Evolutionary conservation across 2,329 filamentous ascomycete species (phyloP), one percentile per base, ranked within the genome.

Genomic region (Fusarium sp.): DNA sequence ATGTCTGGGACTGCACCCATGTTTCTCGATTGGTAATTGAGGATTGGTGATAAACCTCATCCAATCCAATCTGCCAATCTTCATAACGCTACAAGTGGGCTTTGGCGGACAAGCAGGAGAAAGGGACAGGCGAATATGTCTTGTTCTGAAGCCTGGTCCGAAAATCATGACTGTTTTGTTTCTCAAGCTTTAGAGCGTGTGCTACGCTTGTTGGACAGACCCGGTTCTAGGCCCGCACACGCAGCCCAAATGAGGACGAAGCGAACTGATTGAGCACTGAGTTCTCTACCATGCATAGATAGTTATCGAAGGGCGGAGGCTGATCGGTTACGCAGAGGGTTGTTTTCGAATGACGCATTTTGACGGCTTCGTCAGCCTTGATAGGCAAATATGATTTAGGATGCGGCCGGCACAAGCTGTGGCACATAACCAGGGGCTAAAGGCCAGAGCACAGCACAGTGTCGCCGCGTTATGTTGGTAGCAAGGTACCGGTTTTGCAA

Each of bases 311-410:
- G 34, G 34, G 24, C 34, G 22, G 49, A 55, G 56, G 59, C 20
- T 42, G 54, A 62, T 69, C 34, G 42, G 58, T 42, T 40, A 40
- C 6, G 43, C 32, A 65, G 18, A 70, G 50, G 30, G 7, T 24
- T 44, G 50, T 66, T 55, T 45, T 25, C 53, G 51, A 20, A 66
- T 68, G 62, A 68, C 51, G 56, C 54, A 50, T 57, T 51, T 47
- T 58, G 43, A 54, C 45, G 60, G 47, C 63, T 50, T 69, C 45
- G 62, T 66, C 63, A 63, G 51, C 64, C 60, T 51, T 58, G 62
- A 58, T 62, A 67, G 61, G 53, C 47, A 63, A 56, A 63, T 59
- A 54, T 59, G 63, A 68, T 61, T 65, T 55, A 43, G 64, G 65
- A 51, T 59, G 46, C 43, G 42, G 32, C 50, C 50, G 27, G 25